Base-by-base conservation (phyloP, 495 filamentous ascomycete genomes). In the Letharia lupina region DNA sequence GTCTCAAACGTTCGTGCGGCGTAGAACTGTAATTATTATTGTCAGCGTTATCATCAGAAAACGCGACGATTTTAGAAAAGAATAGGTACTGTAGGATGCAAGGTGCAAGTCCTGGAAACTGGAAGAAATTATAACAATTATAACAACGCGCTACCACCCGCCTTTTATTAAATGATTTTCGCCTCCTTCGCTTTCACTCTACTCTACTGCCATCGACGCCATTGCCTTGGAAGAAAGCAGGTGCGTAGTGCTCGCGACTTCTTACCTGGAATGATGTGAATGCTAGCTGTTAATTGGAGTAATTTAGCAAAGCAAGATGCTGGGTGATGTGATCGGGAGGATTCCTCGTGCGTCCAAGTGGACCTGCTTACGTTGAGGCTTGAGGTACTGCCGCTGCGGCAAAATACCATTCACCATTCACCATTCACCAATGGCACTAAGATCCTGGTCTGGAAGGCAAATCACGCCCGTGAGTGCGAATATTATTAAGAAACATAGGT, bases 331-430 rank as follows among this genome's bases (percentile, higher is more conserved):
- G 64, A 66, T 48, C 45, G 64, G 20, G 28, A 62, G 44, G 64
- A 42, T 56, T 62, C 58, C 35, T 40, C 58, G 45, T 66, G 64
- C 64, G 47, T 61, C 28, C 16, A 28, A 8, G 44, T 47, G 37
- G 31, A 61, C 50, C 48, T 57, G 42, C 47, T 52, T 35, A 10
- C 23, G 33, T 31, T 42, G 45, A 56, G 64, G 57, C 58, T 66
- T 61, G 44, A 66, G 58, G 64, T 66, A 66, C 64, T 66, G 64
- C 64, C 64, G 64, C 64, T 45, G 64, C 64, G 64, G 64, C 64
- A 66, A 28, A 28, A 28, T 28, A 28, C 23, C 23, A 28, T 28
- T 28, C 23, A 28, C 23, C 23, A 28, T 28, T 28, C 23, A 28
- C 23, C 23, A 28, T 28, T 28, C n/a, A 40, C 42, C 54, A 60